These are phyloP conservation scores for Backusella luteola DNA, from an alignment of 192 early-diverging fungal genomes.

Conservation along the genomic window DNA sequence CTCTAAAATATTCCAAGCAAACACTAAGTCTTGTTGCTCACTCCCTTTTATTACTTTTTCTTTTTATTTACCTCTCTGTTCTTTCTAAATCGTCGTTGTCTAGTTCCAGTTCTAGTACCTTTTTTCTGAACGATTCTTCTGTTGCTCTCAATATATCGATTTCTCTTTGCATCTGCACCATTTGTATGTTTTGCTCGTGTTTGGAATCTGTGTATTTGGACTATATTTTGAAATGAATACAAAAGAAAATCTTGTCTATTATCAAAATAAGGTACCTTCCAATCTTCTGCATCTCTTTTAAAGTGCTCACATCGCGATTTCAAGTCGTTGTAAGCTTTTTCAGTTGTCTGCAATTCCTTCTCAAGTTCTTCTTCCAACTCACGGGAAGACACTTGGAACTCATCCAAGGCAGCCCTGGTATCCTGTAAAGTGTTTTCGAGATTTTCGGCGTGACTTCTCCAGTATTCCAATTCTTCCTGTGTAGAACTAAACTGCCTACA, in stretches of 20 bases:
- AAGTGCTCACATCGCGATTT: constrained; percentile 58
- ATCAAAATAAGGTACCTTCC: too few relatives aligned
- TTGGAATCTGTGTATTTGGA: constrained; percentile 62
- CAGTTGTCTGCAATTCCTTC: constrained; percentile 67
- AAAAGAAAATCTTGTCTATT: not conserved
- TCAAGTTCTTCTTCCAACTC: constrained; percentile 75
- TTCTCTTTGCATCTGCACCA: constrained; percentile 72
- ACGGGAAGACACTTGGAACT: constrained; percentile 63
- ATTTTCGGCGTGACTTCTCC: constrained; percentile 48
- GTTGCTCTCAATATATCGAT: constrained; percentile 69
- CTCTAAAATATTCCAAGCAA: constrained; percentile 41
- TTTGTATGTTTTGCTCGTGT: constrained; percentile 62
- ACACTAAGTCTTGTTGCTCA: not conserved
- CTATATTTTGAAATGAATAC: constrained; percentile 19
- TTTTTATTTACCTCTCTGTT: constrained; percentile 49
- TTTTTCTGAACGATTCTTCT: constrained; percentile 67
- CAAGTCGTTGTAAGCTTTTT: constrained; percentile 62
- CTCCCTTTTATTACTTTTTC: not conserved
- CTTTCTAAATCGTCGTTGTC: constrained; percentile 79
- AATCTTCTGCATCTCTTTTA: too few relatives aligned
- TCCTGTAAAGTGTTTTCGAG: constrained; percentile 54
- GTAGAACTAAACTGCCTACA: constrained; percentile 46
- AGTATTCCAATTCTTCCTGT: constrained; percentile 71
- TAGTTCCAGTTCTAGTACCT: constrained; percentile 72
- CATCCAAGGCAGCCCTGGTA: constrained; percentile 60